Percentiles rank a stretch among this genome's conserved stretches.
Conservation (phyloP, 495 filamentous ascomycete genomes). For the Podospora comata region DNA sequence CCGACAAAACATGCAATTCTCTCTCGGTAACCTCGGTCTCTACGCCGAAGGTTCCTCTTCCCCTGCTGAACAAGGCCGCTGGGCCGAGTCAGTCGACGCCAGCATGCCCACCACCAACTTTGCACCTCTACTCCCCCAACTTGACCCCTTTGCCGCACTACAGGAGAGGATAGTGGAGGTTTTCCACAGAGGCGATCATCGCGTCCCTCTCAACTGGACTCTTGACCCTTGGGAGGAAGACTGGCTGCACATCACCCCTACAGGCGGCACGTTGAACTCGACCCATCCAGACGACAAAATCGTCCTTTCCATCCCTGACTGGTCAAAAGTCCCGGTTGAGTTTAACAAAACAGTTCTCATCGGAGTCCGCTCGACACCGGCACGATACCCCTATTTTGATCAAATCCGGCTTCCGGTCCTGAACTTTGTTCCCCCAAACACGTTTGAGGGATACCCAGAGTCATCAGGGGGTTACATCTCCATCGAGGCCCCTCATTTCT, state of each 20-base stretch:
- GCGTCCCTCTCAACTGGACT: constrained; percentile 45
- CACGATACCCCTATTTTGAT: constrained; percentile 49
- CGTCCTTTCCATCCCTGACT: constrained; percentile 49
- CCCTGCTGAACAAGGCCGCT: constrained; percentile 53
- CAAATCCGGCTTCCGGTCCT: constrained; percentile 50
- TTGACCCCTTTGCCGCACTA: constrained; percentile 51
- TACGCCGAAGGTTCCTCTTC: constrained; percentile 52
- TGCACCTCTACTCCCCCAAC: constrained; percentile 45
- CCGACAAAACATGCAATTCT: constrained; percentile 41
- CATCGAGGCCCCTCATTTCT: constrained; percentile 54
- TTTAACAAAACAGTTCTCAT: constrained; percentile 41
- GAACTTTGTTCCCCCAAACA: constrained; percentile 42
- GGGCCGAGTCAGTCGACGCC: constrained; percentile 40
- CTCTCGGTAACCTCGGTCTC: constrained; percentile 58
- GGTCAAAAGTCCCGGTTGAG: constrained; percentile 45
- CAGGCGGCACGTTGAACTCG: constrained; percentile 44
- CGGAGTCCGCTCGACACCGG: constrained; percentile 43
- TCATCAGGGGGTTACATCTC: constrained; percentile 45
- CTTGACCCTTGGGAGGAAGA: constrained; percentile 35
- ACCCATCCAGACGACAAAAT: constrained; percentile 47
- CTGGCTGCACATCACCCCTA: constrained; percentile 51
- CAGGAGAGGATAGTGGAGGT: constrained; percentile 54
- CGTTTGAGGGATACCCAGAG: constrained; percentile 58
- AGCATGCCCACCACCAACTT: constrained; percentile 39
- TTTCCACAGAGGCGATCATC: constrained; percentile 52